phyloP scores from a whole-genome alignment of 1,284 basidiomycete genomes.

The Cryptococcus floricola region DNA sequence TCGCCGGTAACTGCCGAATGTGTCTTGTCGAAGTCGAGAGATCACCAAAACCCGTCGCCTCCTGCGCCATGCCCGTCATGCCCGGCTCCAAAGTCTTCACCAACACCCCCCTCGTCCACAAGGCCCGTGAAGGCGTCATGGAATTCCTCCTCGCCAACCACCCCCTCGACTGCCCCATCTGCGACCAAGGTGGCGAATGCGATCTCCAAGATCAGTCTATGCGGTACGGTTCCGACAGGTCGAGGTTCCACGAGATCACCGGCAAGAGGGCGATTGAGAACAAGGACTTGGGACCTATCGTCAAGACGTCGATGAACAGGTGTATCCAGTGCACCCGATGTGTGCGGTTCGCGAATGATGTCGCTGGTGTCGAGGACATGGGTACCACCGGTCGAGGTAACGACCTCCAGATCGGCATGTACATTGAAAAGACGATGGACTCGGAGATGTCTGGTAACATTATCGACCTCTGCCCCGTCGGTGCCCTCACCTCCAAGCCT shows the following conservation, averaged over 20 bases:
- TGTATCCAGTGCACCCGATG: slow-evolving; percentile 99
- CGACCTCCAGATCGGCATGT: slow-evolving; percentile 97
- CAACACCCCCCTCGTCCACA: slow-evolving; percentile 90
- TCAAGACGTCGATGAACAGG: slow-evolving; percentile 98
- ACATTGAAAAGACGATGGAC: slow-evolving; percentile 96
- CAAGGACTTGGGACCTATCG: slow-evolving; percentile 95
- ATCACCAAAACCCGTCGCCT: slow-evolving; percentile 81
- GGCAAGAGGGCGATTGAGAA: slow-evolving; percentile 98
- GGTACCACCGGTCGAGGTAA: slow-evolving; percentile 97
- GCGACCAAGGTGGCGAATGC: slow-evolving; percentile 97
- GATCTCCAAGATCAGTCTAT: slow-evolving; percentile 99
- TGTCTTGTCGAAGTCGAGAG: slow-evolving; percentile 92
- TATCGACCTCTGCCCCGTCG: slow-evolving; percentile 91
- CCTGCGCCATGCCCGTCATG: slow-evolving; percentile 94
- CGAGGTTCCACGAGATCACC: slow-evolving; percentile 95
- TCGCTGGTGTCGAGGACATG: slow-evolving; percentile 95
- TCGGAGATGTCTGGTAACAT: slow-evolving; percentile 98
- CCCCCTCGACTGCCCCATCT: slow-evolving; percentile 96
- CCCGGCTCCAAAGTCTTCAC: slow-evolving; percentile 94
- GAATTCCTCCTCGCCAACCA: slow-evolving; percentile 97
- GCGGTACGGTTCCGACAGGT: slow-evolving; percentile 96
- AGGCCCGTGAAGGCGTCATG: slow-evolving; percentile 92
- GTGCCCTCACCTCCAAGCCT: slow-evolving; percentile 95
- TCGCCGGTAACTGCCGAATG: slow-evolving; percentile 97
- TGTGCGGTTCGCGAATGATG: slow-evolving; percentile 97